These are phyloP conservation scores for Alopecurus myosuroides DNA, from an alignment of 176 grass and related monocot genomes.

Conservation along the genomic window DNA sequence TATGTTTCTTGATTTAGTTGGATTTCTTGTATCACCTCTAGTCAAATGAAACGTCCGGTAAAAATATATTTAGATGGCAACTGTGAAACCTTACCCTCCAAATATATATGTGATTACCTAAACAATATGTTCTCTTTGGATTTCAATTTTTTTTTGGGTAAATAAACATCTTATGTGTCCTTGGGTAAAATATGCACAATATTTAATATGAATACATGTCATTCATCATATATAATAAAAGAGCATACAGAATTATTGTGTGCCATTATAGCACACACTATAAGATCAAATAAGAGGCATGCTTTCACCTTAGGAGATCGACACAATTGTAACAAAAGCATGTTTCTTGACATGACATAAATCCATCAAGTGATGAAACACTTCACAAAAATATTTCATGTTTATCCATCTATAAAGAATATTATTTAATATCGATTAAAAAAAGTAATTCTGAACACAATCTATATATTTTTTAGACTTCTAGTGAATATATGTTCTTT, in stretches of 20 bases:
- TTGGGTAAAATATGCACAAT: background rate
- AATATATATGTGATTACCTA: background rate
- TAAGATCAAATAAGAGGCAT: background rate
- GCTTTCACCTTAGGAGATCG: no score
- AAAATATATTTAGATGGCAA: conserved; percentile 61
- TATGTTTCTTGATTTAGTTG: conserved; percentile 69
- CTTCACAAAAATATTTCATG: no score
- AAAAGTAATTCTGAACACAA: no score
- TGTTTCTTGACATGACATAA: no score
- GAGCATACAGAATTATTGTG: background rate
- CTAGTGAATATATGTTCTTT: no score
- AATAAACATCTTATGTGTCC: background rate
- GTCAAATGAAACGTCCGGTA: conserved; percentile 68
- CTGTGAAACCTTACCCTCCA: conserved; percentile 73
- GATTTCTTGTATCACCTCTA: conserved; percentile 69
- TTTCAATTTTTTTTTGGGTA: background rate
- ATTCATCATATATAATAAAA: background rate
- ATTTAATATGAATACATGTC: background rate
- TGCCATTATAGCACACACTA: background rate
- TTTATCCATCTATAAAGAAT: no score
- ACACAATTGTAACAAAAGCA: no score
- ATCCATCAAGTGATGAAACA: no score
- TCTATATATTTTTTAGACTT: no score
- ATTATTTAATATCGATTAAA: no score
- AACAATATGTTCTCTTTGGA: background rate